Evolutionary conservation across 148 eudicot species (phyloP), one percentile per base, ranked within the genome.

Genomic region (Polygonum maritimum): DNA sequence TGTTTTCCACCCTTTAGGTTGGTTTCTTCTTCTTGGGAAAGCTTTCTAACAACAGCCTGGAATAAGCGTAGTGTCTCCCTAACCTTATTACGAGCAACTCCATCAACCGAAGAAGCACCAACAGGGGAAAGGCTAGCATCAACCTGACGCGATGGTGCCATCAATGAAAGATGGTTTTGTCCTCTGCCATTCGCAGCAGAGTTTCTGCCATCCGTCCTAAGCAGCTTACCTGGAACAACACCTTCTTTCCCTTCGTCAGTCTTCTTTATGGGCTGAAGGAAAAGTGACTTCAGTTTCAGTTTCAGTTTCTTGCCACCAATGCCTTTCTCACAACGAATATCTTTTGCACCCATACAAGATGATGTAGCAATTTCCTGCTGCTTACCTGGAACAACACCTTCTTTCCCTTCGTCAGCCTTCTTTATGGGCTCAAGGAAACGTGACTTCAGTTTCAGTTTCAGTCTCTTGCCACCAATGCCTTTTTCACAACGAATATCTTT

Each of bases 41-140:
- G 77, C 83, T 90, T 90, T 79, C 96, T 84, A 71, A 85, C 83
- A 73, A 89, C 49, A 71, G 71, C 83, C 55, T 90, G 90, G 80
- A 90, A 92, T 41, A 87, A 77, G 40, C 91, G 84, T 48, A 92
- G 84, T 9, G 87, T 82, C 75, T 94, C 96, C 75, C 89, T 85
- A 48, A 90, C 96, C 85, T 79, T 88, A 55, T 79, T 77, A 16
- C 97, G 94, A 77, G 82, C 83, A 78, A 83, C 85, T 71, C 82
- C 83, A 69, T 69, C 71, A 78, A 79, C 55, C 7, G 86, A 82
- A 31, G 77, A 78, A 63, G 84, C 83, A 75, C 84, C 87, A 79
- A 69, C 81, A 65, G 83, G 88, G 76, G 86, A 92, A 38, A 84
- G 82, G 51, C 72, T 67, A 80, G 88, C 85, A 65, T 85, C 86